Conservation (phyloP, 2,329 filamentous ascomycete genomes). For the Paracamarosporium sp. region DNA sequence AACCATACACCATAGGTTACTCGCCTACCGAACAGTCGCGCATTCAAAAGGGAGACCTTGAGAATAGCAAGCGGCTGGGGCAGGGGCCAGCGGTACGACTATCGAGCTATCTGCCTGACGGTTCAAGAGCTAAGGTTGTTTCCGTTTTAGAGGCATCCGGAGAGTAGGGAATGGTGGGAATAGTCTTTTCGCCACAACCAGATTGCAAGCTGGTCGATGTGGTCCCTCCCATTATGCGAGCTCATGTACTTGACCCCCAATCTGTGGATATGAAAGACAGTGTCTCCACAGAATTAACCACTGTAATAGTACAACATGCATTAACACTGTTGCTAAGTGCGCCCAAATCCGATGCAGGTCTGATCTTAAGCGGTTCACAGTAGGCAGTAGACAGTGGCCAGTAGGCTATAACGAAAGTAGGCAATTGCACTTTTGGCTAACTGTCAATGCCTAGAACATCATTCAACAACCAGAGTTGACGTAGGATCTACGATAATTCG, state of each 20-base stretch:
- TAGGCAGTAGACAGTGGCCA: too few species aligned
- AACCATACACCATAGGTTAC: background rate
- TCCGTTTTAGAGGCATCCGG: background rate
- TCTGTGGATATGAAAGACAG: background rate
- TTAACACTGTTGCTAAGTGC: background rate
- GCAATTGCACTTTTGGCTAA: too few species aligned
- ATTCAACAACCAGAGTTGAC: background rate
- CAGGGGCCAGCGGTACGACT: background rate
- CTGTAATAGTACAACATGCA: background rate
- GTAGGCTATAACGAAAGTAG: too few species aligned
- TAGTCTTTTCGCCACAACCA: background rate
- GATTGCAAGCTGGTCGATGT: background rate
- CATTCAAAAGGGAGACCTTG: background rate
- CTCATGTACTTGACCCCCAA: background rate
- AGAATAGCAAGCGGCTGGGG: background rate
- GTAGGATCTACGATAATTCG: background rate
- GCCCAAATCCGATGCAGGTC: too few species aligned
- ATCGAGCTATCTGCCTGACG: background rate
- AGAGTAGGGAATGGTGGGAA: background rate
- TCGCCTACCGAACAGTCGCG: background rate
- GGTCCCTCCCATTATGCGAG: background rate
- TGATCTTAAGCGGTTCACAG: too few species aligned
- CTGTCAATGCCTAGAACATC: too few species aligned
- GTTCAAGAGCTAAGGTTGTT: background rate
- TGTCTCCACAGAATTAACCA: background rate